Evolutionary conservation across 2,329 filamentous ascomycete species (phyloP).

Genomic region (Trichoderma sp.): DNA sequence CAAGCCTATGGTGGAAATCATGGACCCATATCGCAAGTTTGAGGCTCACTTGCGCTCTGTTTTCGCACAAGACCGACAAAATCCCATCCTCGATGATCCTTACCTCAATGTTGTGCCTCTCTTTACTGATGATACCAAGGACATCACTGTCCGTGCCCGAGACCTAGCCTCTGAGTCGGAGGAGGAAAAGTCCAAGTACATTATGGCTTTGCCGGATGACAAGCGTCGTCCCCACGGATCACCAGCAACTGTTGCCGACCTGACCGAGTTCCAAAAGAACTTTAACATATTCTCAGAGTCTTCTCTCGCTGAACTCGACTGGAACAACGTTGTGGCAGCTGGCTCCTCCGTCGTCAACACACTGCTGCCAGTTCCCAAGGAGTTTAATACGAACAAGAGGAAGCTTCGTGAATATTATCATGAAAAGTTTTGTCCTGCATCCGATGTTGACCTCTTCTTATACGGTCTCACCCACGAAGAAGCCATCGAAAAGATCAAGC

Average conservation of each 20-base stretch:
- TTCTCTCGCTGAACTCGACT: conserved; percentile 73
- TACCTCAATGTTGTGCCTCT: conserved; percentile 66
- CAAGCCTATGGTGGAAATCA: conserved; percentile 56
- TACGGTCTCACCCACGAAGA: conserved; percentile 77
- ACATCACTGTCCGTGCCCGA: conserved; percentile 64
- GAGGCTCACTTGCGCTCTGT: conserved; percentile 66
- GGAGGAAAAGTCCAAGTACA: conserved; percentile 63
- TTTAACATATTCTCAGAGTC: conserved; percentile 82
- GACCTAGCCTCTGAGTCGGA: conserved; percentile 58
- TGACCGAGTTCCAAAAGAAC: conserved; percentile 75
- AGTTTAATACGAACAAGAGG: conserved; percentile 63
- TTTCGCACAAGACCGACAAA: conserved; percentile 67
- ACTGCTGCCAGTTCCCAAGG: conserved; percentile 67
- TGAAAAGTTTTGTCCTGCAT: conserved; percentile 76
- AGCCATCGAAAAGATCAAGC: conserved; percentile 79
- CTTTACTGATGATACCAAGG: conserved; percentile 57
- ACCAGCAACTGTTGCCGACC: conserved; percentile 65
- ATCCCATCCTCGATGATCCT: conserved; percentile 57
- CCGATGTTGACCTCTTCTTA: conserved; percentile 84
- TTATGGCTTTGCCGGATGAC: conserved; percentile 66
- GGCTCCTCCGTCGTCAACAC: conserved; percentile 81
- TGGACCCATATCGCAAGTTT: conserved; percentile 67
- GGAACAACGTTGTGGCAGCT: conserved; percentile 79
- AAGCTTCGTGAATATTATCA: conserved; percentile 75
- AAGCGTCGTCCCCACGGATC: conserved; percentile 64